Base-by-base conservation (phyloP, 306 rosid species). In the Trichosanthes cucumerina region DNA sequence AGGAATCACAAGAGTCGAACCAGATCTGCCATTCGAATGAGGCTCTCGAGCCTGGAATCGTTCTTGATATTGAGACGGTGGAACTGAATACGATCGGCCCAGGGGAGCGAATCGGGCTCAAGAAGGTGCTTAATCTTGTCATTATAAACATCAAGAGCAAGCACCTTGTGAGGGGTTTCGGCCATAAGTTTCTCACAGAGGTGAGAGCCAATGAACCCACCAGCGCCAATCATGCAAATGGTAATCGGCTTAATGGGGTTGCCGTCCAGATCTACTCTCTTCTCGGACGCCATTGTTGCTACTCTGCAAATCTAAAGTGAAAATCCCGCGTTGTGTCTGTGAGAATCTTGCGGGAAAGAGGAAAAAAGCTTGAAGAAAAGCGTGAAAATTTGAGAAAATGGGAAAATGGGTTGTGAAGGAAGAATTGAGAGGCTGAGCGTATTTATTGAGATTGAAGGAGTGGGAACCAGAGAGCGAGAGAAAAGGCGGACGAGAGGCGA, bases 181-280 rank as follows among this genome's bases (percentile, higher is more conserved):
- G 72, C 8, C 92, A 93, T 86, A 3, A 93, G 85, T 86, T 91
- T 93, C 86, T 93, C 97, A 65, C 97, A 93, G 21, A 93, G 93
- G 80, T 93, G 98, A 7, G 98, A 93, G 3, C 98, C 98, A 2
- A 93, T 93, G 93, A 93, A 93, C 0, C 98, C 98, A 1, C 97
- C 98, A 6, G 98, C 98, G 0, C 98, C 98, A 23, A 93, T 93
- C 97, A 93, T 93, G 88, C 98, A 93, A 28, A 93, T 91, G 14
- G 98, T 90, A 28, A 93, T 82, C 66, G 97, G 86, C 87, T 87
- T 90, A 2, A 93, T 91, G 52, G 89, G 88, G 19, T 84, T 91
- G 9, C 96, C 96, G 47, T 90, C 93, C 39, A 93, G 96, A 93
- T 93, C 98, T 70, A 89, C 83, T 23, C 96, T 82, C 60, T 87